Percentiles rank a stretch among this genome's conserved stretches.
Conservation (phyloP, 441 rosid species). For the Rhodomyrtus psidioides region DNA sequence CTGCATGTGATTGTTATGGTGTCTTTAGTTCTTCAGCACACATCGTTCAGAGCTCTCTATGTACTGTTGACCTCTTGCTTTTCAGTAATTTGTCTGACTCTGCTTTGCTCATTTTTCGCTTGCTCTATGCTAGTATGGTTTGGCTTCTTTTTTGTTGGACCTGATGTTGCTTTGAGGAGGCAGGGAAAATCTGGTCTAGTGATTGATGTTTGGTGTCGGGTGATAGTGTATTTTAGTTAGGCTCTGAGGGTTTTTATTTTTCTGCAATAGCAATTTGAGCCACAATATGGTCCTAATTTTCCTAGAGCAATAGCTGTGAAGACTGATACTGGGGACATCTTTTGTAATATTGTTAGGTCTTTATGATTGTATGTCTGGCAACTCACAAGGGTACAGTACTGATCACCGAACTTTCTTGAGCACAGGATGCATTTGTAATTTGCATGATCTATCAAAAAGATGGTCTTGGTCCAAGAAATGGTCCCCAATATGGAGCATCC, state of each 20-base stretch:
- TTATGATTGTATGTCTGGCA: neutral
- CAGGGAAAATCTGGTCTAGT: neutral
- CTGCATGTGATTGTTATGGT: neutral
- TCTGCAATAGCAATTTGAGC: neutral
- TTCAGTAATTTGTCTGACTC: neutral
- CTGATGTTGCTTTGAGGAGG: neutral
- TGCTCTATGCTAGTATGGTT: neutral
- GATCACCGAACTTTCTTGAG: neutral
- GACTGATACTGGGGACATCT: neutral
- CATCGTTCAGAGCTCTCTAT: neutral
- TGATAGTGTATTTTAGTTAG: neutral
- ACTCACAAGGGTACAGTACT: neutral
- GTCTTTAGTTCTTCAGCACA: neutral
- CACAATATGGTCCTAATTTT: neutral
- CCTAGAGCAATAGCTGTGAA: neutral
- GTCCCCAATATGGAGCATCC: constrained; percentile 86
- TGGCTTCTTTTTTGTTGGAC: neutral
- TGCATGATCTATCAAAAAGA: constrained; percentile 60
- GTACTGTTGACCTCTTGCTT: neutral
- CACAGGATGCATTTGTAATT: constrained; percentile 51
- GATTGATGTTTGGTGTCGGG: neutral
- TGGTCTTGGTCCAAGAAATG: constrained; percentile 78
- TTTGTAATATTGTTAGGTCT: neutral
- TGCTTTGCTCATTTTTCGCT: neutral
- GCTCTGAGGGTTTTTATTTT: neutral